A percentile compares a stretch with the other conserved stretches of the same genome.
phyloP scores from a whole-genome alignment of 148 eudicot genomes.

The Diospyros kaki region DNA sequence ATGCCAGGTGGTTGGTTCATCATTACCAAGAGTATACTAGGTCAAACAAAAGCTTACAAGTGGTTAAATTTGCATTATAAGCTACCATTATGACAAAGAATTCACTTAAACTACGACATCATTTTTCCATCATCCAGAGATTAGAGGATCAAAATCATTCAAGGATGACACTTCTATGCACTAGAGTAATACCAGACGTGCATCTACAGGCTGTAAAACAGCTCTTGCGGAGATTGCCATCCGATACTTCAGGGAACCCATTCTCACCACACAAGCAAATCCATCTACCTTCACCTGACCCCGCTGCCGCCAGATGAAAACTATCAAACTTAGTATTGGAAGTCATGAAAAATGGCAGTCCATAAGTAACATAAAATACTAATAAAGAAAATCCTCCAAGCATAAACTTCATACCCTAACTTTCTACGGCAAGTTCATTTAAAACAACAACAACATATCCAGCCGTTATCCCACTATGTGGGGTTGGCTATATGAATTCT shows the following conservation, averaged over 20 bases:
- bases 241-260: slow-evolving; percentile 49
- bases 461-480: no score
- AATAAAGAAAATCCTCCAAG: not conserved
- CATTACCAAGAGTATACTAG: not conserved
- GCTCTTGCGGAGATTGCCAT: slow-evolving; percentile 28
- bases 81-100: not conserved
- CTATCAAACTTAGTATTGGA: not conserved
- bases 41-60: not conserved
- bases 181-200: slow-evolving; percentile 56
- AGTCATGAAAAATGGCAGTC: slow-evolving; percentile 1
- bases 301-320: slow-evolving; percentile 20
- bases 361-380: not conserved
- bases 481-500: no score
- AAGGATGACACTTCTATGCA: not conserved
- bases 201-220: slow-evolving; percentile 84
- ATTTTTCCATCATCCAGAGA: not conserved
- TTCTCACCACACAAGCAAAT: slow-evolving; percentile 53
- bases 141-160: not conserved
- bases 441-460: no score
- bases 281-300: slow-evolving; percentile 49
- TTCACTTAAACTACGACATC: not conserved
- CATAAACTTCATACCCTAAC: not conserved
- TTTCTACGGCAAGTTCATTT: no score
- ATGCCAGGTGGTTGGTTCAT: not conserved
- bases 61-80: not conserved